These are phyloP conservation scores for Mycosphaerella arachidis DNA, from an alignment of 2,329 filamentous ascomycete species.

Conservation along the genomic window DNA sequence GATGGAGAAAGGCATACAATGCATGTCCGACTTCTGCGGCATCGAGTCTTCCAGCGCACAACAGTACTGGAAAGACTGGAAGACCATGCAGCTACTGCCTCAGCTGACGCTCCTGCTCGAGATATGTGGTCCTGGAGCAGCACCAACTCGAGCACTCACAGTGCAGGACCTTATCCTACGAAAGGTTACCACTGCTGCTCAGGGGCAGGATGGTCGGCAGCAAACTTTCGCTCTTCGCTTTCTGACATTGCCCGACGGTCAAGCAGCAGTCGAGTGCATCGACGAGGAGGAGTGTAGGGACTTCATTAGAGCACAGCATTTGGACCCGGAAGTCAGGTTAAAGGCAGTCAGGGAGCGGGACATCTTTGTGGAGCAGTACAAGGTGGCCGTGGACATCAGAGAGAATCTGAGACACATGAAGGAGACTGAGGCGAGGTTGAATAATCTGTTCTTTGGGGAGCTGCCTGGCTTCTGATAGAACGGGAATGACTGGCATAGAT, in stretches of 20 bases:
- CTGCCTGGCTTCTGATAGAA: background rate
- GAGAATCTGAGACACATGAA: background rate
- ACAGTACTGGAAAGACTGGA: background rate
- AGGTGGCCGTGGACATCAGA: background rate
- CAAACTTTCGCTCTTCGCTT: background rate
- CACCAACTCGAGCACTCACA: background rate
- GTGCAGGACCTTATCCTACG: background rate
- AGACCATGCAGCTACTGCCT: background rate
- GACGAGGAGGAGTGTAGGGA: background rate
- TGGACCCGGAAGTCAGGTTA: background rate
- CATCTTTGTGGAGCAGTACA: background rate
- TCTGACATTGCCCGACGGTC: background rate
- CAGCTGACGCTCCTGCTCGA: background rate
- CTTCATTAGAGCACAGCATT: background rate
- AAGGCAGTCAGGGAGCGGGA: background rate
- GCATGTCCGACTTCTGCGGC: background rate
- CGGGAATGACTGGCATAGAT: background rate
- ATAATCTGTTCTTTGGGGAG: background rate
- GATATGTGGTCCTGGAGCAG: background rate
- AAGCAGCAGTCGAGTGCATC: background rate
- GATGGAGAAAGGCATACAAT: background rate
- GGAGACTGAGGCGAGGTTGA: background rate
- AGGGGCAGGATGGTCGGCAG: background rate
- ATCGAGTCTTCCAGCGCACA: background rate
- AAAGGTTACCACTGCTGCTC: background rate